Evolutionary conservation across 768 basidiomycete species (phyloP), one percentile per base, ranked within the genome.

Genomic region (Coprinopsis strossmayeri): DNA sequence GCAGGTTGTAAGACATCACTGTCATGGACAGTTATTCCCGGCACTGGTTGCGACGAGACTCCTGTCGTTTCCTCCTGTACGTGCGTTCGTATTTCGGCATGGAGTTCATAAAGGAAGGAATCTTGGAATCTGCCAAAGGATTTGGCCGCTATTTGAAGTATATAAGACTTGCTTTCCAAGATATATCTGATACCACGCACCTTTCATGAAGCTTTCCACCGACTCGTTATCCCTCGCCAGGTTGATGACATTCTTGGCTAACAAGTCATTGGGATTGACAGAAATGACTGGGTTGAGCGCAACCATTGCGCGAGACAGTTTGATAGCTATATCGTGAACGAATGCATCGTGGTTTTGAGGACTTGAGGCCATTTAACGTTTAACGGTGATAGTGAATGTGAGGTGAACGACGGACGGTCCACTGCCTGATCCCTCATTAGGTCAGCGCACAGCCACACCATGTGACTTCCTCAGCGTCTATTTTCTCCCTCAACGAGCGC

Each of bases 61-160:
- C 78, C 79, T 28, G 78, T 67, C 32, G 72, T 69, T 65, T 83
- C 73, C 73, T 84, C 79, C 68, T 81, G 74, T 49, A 69, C 72
- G 69, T 88, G 86, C 53, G 79, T 77, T 61, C 81, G 68, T 53
- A 91, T 87, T 63, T 92, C 86, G 59, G 77, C 72, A 69, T 91
- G 87, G 5, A 94, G 66, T 54, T 91, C 87, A 34, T 77, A 70
- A 46, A 94, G 71, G 59, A 89, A 87, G 28, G 82, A 78, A 59
- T 82, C 79, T 60, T 84, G 75, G 61, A 94, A 93, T 72, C 88
- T 88, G 62, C 90, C 91, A 69, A 96, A 94, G 26, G 83, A 70
- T 53, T 73, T 78, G 27, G 87, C 85, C 56, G 90, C 89, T 84
- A 56, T 1, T n/a, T n/a, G n/a, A n/a, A n/a, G n/a, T n/a, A n/a